Evolutionary conservation across 2,329 filamentous ascomycete species (phyloP).

Genomic region (Pseudocercospora fuligena): DNA sequence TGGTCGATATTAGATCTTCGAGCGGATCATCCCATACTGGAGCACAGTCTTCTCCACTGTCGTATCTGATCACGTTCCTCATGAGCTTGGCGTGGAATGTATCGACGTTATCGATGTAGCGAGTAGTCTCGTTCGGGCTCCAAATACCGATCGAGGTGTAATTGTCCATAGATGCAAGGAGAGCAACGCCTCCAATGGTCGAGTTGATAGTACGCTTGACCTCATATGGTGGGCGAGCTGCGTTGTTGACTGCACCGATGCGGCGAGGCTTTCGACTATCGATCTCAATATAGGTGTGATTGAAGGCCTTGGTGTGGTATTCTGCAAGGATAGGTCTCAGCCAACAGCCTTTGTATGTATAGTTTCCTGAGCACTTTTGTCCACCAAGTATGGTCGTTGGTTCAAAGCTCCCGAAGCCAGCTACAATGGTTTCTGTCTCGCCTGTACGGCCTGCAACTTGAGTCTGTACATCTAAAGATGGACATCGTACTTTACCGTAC

Average conservation of each 20-base stretch:
- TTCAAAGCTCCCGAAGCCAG: conserved; percentile 1
- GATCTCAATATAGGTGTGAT: background rate
- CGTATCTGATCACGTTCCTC: background rate
- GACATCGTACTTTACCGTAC: background rate
- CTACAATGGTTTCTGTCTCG: background rate
- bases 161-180: conserved; percentile 10
- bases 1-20: background rate
- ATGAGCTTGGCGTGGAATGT: conserved; percentile 9
- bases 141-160: conserved; percentile 11
- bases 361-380: conserved; percentile 8
- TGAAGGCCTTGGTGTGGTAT: conserved; percentile 2
- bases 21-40: conserved; percentile 12
- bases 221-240: background rate
- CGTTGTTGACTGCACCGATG: conserved; percentile 1
- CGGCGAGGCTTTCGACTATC: background rate
- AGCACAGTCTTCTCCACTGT: conserved; percentile 2
- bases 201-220: background rate
- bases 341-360: conserved; percentile 9
- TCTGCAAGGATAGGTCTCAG: conserved; percentile 11
- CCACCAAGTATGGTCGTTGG: background rate
- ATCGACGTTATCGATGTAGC: conserved; percentile 15
- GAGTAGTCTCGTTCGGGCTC: background rate
- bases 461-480: background rate
- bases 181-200: conserved; percentile 13
- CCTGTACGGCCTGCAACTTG: background rate